Base-by-base conservation (phyloP, 2,329 filamentous ascomycete species). In the Aspergillus vadensis region DNA sequence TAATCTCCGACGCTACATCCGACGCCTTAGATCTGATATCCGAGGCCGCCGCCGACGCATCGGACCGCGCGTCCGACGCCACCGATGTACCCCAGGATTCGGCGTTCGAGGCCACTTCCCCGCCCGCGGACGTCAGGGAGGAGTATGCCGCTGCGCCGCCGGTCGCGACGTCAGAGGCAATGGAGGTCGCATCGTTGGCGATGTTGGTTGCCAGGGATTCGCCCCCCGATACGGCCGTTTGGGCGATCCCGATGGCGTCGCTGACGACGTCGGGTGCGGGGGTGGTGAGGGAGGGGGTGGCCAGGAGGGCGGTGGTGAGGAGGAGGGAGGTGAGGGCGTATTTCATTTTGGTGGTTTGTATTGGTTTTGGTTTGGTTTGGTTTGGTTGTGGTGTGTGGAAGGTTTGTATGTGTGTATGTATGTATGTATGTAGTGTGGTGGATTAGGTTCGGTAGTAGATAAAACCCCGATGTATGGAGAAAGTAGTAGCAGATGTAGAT, bases 61-160 rank as follows among this genome's bases (percentile, higher is more conserved):
- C 61, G 0, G 64, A 60, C 2, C 10, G 41, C 36, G 59, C 51
- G 17, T 55, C 60, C 15, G 60, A 61, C 17, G 57, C 68, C 21
- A 49, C 55, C 44, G 54, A 61, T 10, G 60, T 59, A 9, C 52
- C 66, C 27, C 53, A 58, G 44, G 57, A 62, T 19, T 58, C 56
- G 39, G 60, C 60, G 36, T 56, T 63, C 19, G 65, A 66, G 51
- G 43, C 56, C 21, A 60, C 44, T 38, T 56, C 60, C 50, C 47
- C 59, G 17, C 56, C 62, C 2, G 63, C 62, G 15, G 53, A 43
- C 3, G 44, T 10, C 4, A 41, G 21, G 48, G 19, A 52, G n/a
- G 47, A 49, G 50, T 17, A 53, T n/a, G 21, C 41, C 5, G 52
- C 51, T 15, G 21, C 27, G 30, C 43, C 43, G 47, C 32, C 47